Evolutionary conservation across 179 eudicot genomes (phyloP), one percentile per base, ranked within the genome.

Genomic region (Camellia oleifera): DNA sequence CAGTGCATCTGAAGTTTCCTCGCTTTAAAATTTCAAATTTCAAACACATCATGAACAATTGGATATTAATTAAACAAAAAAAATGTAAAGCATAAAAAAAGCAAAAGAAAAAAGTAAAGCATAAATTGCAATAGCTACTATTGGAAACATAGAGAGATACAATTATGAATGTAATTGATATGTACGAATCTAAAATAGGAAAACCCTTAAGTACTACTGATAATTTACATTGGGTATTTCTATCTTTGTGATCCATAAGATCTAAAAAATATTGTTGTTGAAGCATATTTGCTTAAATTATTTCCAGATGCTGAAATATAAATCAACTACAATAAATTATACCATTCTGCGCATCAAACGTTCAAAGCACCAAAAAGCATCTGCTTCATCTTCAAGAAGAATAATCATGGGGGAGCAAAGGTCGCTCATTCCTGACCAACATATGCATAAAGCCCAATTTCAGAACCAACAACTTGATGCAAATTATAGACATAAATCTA

Each of bases 281-380:
- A 63, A 77, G 44, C 23, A 45, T 9, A 71, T 62, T 61, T 76
- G 54, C 69, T 76, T 48, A 20, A 75, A 75, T 45, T n/a, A 11
- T 58, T 50, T 50, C 57, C 62, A 79, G 53, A 40, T 3, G 57
- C 26, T 18, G 46, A 79, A 61, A 17, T n/a, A 23, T 10, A 20
- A 61, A 62, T 23, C 70, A 73, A 71, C 56, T 50, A 44, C 8
- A 79, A 18, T 54, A 40, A 56, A 13, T 14, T 13, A 20, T 94
- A 96, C 99, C 97, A 96, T 76, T 91, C 92, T 90, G 69, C 97
- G 96, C 99, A 96, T 96, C 74, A 96, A 83, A 76, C 94, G 99
- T 87, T 96, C 98, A 86, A 96, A 96, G 87, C 98, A 94, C 98
- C 98, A 96, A 91, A 94, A 96, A 67, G 99, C 88, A 88, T 96